Evolutionary conservation across 1,284 basidiomycete species (phyloP), one percentile per base, ranked within the genome.

Genomic region (Ceratobasidium sp.): DNA sequence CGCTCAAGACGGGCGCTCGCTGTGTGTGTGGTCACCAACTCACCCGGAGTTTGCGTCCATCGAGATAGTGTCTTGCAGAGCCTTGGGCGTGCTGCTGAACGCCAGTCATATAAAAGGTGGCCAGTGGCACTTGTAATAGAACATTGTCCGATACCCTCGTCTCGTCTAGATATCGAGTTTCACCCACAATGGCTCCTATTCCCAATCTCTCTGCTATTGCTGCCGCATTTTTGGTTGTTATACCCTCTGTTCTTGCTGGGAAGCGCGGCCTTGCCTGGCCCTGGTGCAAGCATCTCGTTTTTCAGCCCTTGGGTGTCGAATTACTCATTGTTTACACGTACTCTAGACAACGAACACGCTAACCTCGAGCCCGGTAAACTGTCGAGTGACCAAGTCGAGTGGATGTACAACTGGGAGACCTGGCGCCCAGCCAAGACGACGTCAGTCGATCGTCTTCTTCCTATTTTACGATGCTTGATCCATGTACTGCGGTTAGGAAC

Each of bases 341-440:
- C 6, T 38, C 38, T 30, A 70, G 54, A 70, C 54, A 70, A 57
- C 54, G 68, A 59, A 27, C 10, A 44, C 68, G 46, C 68, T 20
- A 41, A 70, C 41, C 52, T 70, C 30, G 68, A 59, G n/a, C 33
- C 33, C 33, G 68, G 35, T 23, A 70, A 70, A 33, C 68, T 70
- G 30, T n/a, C 54, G 0, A n/a, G 55, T 41, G 35, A 5, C 54
- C n/a, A 70, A 2, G 54, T 70, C 30, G 1, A 57, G 7, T 70
- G 68, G 68, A 70, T 70, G 30, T 57, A 70, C 68, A 70, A 70
- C 55, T 70, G 54, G 68, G 68, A 70, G 41, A 57, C 52, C 10
- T 70, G 68, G 68, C 68, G 48, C 48, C 68, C 54, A 27, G 68
- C 35, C 23, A 55, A 70, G 7, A 70, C 68, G 10, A 27, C 3